Conservation (phyloP, 441 rosid species). For the Mallotus repandus region DNA sequence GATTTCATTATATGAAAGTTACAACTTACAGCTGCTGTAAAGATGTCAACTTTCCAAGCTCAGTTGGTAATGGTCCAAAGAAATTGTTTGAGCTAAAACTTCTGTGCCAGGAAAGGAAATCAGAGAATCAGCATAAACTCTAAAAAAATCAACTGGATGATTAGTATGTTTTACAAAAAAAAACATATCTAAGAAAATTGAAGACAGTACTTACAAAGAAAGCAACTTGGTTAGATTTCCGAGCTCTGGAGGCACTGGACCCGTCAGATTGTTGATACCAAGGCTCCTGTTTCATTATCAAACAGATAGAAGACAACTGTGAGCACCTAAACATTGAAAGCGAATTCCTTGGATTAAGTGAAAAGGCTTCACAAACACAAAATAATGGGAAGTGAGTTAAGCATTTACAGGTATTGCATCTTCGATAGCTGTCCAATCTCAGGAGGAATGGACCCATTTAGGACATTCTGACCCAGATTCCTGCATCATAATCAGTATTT, state of each 20-base stretch:
- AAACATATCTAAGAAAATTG: constrained; percentile 5
- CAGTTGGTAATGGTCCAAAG: constrained; percentile 43
- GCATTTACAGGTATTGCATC: constrained; percentile 55
- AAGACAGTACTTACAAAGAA: constrained; percentile 41
- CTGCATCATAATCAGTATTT: constrained; percentile 32
- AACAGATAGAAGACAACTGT: constrained; percentile 17
- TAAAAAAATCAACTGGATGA: too few species aligned
- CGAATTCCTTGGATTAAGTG: not conserved
- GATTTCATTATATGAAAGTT: not conserved
- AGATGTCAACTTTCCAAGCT: constrained; percentile 46
- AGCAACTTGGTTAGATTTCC: constrained; percentile 53
- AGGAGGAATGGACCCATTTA: constrained; percentile 47
- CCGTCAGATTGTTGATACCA: constrained; percentile 57
- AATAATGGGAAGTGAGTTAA: not conserved
- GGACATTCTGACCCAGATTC: constrained; percentile 53
- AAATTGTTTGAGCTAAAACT: constrained; percentile 60
- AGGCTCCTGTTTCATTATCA: constrained; percentile 43
- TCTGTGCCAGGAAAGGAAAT: constrained; percentile 28
- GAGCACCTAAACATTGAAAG: constrained; percentile 15
- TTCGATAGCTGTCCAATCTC: constrained; percentile 45
- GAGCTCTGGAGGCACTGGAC: constrained; percentile 46
- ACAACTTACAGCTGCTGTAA: constrained; percentile 49
- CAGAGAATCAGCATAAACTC: not conserved
- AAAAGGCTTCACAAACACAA: not conserved
- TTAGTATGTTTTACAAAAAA: not conserved